Base-by-base conservation (phyloP, 2,329 filamentous ascomycete genomes). In the Zymoseptoria passerinii region DNA sequence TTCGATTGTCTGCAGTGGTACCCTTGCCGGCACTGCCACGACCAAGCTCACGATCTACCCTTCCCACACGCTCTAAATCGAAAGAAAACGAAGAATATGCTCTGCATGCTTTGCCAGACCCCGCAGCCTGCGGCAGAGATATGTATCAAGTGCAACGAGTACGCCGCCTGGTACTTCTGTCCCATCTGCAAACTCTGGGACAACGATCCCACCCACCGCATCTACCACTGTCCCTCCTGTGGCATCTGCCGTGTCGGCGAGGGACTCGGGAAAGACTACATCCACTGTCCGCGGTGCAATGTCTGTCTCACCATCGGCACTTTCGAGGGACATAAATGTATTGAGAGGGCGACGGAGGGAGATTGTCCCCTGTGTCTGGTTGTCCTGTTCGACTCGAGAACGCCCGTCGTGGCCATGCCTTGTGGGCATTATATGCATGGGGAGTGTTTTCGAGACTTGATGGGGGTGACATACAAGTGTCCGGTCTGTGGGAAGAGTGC, bases 291-390 rank as follows among this genome's bases (percentile, higher is more conserved):
- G 87, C 92, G 85, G 67, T 99, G 94, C 75, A 90, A 90, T 67
- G 91, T 95, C 27, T 99, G 94, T 76, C 94, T 97, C 68, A 88
- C 90, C 7, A 96, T 96, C 65, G 85, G 87, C 2, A 90, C 91
- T 58, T 86, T 90, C 68, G 84, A 82, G 49, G 88, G 88, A 6
- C 94, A 99, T 77, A 91, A 90, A 66, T 99, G 94, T 70, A 92
- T 97, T 65, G 94, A 97, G 73, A 83, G 90, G 53, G 92, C 91
- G 8, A 96, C 90, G 29, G 92, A 99, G 71, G 95, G 91, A 70
- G 88, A 97, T 71, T 99, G 94, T 72, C 94, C 94, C 4, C 96
- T 99, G 58, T 99, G 94, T 73, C 88, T 92, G 63, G 92, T 96
- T 60, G 96, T 96, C 72, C 89, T 99, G 79, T 97, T 97, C 73